Base-by-base conservation (phyloP, 495 filamentous ascomycete species). In the Cudoniella acicularis region DNA sequence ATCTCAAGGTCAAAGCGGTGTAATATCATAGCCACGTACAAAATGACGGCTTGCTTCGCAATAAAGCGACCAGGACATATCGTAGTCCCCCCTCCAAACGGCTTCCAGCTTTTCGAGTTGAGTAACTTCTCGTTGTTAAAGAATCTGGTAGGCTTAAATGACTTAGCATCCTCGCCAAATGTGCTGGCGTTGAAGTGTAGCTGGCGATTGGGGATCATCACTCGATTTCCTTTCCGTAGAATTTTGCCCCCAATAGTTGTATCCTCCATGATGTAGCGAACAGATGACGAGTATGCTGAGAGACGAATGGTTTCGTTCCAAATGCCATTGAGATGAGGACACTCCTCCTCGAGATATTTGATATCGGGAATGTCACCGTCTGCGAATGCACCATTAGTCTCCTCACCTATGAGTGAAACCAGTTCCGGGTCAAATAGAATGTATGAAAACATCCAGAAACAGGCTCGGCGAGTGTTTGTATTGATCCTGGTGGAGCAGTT, bases 1-100 rank as follows among this genome's bases (percentile, higher is more conserved):
- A 80, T 70, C 40, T 78, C 70, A 53, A 83, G 68, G 36, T 85
- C 77, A 73, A 81, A 84, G 57, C 76, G 66, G 9, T 75, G 67
- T 9, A 84, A 59, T n/a, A 85, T 69, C 8, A 77, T 69, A n/a
- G 76, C 78, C 3, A 76, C 65, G 9, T 77, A 72, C 9, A 72
- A 60, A 36, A 84, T 56, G 16, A 82, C 74, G 53, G 78, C 67
- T 49, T 72, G 67, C 64, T 82, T 77, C 0, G 75, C 78, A 51
- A 83, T 76, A 24, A 66, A 59, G 20, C 76, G 75, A 20, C 79
- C 73, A n/a, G 80, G 77, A 45, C 77, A 77, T 1, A 75, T 71
- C 11, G 71, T 67, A 18, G 72, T 47, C 1, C 78, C 77, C 1
- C 75, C 77, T 20, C 70, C 70, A 57, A 72, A 80, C 0, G 76